Conservation (phyloP, 2,329 filamentous ascomycete species). For the Truncatella angustata region DNA sequence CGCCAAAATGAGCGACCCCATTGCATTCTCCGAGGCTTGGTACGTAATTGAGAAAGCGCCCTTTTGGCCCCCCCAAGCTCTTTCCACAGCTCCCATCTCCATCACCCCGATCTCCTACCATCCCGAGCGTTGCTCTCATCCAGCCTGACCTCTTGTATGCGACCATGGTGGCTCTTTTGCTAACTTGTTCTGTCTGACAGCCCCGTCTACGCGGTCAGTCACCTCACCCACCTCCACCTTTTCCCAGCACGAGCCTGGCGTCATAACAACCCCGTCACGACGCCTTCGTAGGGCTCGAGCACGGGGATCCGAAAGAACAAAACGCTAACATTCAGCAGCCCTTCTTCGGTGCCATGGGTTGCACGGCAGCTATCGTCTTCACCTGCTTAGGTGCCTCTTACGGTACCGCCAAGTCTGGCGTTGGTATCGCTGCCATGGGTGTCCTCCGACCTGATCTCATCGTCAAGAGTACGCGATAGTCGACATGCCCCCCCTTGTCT, state of each 20-base stretch:
- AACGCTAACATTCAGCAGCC: conserved; percentile 39
- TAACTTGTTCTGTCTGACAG: conserved; percentile 46
- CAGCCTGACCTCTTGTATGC: neutral
- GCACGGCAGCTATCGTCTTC: conserved; percentile 90
- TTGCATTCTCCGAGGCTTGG: conserved; percentile 28
- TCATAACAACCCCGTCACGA: conserved; percentile 23
- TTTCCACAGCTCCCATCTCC: conserved; percentile 10
- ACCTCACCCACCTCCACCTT: conserved; percentile 21
- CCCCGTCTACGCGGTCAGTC: conserved; percentile 98
- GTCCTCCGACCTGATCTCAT: conserved; percentile 96
- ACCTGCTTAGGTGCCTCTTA: conserved; percentile 96
- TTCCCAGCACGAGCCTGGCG: conserved; percentile 17
- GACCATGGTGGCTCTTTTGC: conserved; percentile 13
- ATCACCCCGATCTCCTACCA: conserved; percentile 20
- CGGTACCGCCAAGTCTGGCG: conserved; percentile 98
- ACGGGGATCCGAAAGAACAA: neutral
- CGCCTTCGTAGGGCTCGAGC: neutral
- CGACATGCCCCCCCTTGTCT: conserved; percentile 9
- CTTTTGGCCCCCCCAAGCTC: conserved; percentile 15
- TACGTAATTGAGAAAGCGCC: conserved; percentile 27
- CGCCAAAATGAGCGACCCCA: conserved; percentile 23
- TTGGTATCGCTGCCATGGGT: conserved; percentile 98
- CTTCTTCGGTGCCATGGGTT: conserved; percentile 86
- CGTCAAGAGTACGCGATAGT: conserved; percentile 82
- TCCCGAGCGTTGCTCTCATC: conserved; percentile 5